Percentiles rank a stretch among this genome's conserved stretches.
These are phyloP conservation scores for Ceratobasidium sp. DNA, from an alignment of 1,284 basidiomycete species.

Conservation along the genomic window DNA sequence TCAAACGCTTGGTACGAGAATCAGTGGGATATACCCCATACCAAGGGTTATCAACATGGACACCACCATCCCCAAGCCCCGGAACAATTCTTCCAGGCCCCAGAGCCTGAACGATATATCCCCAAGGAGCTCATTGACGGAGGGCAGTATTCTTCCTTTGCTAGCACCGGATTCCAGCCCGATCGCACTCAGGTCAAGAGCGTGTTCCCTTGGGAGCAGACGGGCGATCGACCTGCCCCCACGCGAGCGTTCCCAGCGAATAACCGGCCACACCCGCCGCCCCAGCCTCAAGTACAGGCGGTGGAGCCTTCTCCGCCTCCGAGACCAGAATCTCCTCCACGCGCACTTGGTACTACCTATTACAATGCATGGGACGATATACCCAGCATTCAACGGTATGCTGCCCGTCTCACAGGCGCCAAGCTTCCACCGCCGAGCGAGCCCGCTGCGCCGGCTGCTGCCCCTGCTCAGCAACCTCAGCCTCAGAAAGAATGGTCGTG, in stretches of 20 bases:
- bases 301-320: constrained; percentile 45
- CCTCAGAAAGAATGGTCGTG: constrained; percentile 24
- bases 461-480: constrained; percentile 48
- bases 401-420: constrained; percentile 64
- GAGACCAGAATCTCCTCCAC: constrained; percentile 49
- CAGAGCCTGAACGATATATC: constrained; percentile 55
- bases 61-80: constrained; percentile 1
- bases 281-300: constrained; percentile 48
- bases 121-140: constrained; percentile 65
- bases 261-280: constrained; percentile 60
- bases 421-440: constrained; percentile 46
- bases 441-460: constrained; percentile 55
- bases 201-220: constrained; percentile 93
- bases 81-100: constrained; percentile 63
- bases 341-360: constrained; percentile 34
- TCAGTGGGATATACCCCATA: constrained; percentile 66
- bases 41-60: background rate
- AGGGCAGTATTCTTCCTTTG: constrained; percentile 67
- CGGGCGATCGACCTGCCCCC: constrained; percentile 64
- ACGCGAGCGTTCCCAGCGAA: constrained; percentile 78
- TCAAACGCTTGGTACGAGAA: constrained; percentile 70
- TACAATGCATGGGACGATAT: constrained; percentile 84
- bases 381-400: constrained; percentile 78
- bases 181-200: constrained; percentile 74
- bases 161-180: constrained; percentile 60